Percentiles rank a stretch among this genome's conserved stretches.
Conservation (phyloP, 2,329 filamentous ascomycete species). For the Fusarium vanettenii region DNA sequence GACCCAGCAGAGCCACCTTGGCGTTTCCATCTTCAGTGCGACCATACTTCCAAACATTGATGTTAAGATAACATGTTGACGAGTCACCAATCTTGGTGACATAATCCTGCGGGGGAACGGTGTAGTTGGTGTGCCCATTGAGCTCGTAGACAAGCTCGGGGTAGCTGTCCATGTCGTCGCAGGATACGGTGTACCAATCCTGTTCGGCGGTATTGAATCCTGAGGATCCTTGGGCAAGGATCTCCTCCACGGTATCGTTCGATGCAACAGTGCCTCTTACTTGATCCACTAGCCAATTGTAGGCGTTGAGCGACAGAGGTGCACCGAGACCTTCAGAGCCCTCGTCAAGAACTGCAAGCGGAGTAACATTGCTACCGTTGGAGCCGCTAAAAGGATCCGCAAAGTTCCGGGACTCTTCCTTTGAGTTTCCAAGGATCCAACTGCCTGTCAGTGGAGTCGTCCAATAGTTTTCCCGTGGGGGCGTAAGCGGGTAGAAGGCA, state of each 20-base stretch:
- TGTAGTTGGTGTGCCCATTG: not conserved
- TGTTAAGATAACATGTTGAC: not conserved
- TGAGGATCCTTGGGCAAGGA: not conserved
- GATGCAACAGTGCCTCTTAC: not conserved
- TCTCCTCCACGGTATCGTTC: not conserved
- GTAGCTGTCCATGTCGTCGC: not conserved
- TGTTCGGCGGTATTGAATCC: not conserved
- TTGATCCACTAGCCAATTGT: slow-evolving; percentile 8
- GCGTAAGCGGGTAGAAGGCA: slow-evolving; percentile 10
- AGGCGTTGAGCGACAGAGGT: slow-evolving; percentile 11
- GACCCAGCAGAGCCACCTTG: not conserved
- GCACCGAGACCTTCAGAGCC: slow-evolving; percentile 19
- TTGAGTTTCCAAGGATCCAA: not conserved
- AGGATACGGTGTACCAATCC: not conserved
- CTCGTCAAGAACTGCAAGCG: slow-evolving; percentile 17
- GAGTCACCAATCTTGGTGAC: not conserved
- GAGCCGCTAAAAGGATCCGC: slow-evolving; percentile 8
- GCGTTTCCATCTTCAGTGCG: not conserved
- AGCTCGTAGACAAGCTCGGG: not conserved
- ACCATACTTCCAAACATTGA: not conserved
- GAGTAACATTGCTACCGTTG: not conserved
- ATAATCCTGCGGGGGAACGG: not conserved
- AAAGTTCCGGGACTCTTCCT: slow-evolving; percentile 5
- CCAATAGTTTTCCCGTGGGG: slow-evolving; percentile 19
- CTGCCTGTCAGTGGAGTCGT: slow-evolving; percentile 4